These are phyloP conservation scores for Mallotus repandus DNA, from an alignment of 441 rosid species.

Conservation along the genomic window DNA sequence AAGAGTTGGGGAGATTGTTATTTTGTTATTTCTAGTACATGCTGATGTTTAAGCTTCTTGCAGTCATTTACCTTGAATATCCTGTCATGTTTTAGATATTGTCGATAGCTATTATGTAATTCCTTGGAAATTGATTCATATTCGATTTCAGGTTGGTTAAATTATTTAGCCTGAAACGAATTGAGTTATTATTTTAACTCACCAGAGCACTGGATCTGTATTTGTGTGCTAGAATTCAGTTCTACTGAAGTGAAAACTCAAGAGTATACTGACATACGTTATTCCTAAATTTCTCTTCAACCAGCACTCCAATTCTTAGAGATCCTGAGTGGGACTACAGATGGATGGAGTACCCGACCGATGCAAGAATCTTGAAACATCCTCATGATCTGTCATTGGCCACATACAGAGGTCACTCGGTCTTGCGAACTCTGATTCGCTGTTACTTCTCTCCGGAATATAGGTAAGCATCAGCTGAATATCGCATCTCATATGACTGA, in stretches of 20 bases:
- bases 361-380: slow-evolving; percentile 43
- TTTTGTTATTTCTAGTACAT: background rate
- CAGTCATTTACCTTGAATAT: background rate
- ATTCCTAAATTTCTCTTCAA: slow-evolving; percentile 22
- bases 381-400: slow-evolving; percentile 54
- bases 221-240: slow-evolving; percentile 5
- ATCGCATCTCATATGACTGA: background rate
- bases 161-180: background rate
- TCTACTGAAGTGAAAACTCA: background rate
- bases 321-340: slow-evolving; percentile 54
- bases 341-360: slow-evolving; percentile 58
- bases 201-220: background rate
- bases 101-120: background rate
- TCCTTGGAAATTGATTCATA: background rate
- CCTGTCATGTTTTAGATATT: background rate
- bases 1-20: background rate
- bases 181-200: background rate
- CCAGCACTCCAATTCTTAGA: slow-evolving; percentile 34
- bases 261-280: background rate
- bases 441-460: slow-evolving; percentile 69
- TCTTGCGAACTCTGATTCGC: slow-evolving; percentile 58
- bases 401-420: slow-evolving; percentile 61
- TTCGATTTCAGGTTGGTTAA: background rate
- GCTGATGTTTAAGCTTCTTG: background rate
- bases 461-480: slow-evolving; percentile 38